Evolutionary conservation across 2,329 filamentous ascomycete species (phyloP), one percentile per base, ranked within the genome.

Genomic region (Fusarium chlamydosporum): DNA sequence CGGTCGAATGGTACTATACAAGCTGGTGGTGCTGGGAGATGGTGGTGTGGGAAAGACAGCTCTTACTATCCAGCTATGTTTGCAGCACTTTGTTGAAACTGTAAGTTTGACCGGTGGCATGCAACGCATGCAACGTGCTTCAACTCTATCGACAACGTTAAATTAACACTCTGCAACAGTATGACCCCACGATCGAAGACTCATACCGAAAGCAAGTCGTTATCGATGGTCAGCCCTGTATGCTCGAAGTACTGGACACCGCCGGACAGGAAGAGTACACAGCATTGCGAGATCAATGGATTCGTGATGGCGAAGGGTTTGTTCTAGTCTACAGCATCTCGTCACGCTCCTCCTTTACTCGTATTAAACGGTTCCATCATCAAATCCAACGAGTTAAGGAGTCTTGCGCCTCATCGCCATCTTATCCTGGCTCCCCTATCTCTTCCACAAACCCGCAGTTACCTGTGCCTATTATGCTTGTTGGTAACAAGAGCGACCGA

Each of bases 191-290:
- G 67, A 95, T 95, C 79, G 92, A 95, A 80, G 92, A 95, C 79
- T 94, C 92, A 62, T 95, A 95, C 79, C 88, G 92, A 74, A 95
- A 95, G 82, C 92, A 94, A 79, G 91, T 94, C 65, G 92, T 97
- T 77, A 98, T 98, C 80, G 96, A 98, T 78, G 88, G 90, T 66
- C 93, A 97, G 80, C 94, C 94, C 43, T 97, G 94, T 84, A 97
- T 97, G 94, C 89, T 97, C 76, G 95, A 98, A 81, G 94, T 97
- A 47, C 88, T 97, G 75, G 96, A 99, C 82, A 99, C 96, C 56
- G 96, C 96, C 53, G 96, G 96, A 60, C 96, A 99, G 80, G 96
- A 99, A 83, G 96, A 99, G 83, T 99, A 98, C 82, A 97, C 95
- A 68, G 96, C 96, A 46, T 84, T 98, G 75, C 88, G 96, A 76